Evolutionary conservation across 2,329 filamentous ascomycete species (phyloP).

Genomic region (Calonectria pseudoreteaudii): DNA sequence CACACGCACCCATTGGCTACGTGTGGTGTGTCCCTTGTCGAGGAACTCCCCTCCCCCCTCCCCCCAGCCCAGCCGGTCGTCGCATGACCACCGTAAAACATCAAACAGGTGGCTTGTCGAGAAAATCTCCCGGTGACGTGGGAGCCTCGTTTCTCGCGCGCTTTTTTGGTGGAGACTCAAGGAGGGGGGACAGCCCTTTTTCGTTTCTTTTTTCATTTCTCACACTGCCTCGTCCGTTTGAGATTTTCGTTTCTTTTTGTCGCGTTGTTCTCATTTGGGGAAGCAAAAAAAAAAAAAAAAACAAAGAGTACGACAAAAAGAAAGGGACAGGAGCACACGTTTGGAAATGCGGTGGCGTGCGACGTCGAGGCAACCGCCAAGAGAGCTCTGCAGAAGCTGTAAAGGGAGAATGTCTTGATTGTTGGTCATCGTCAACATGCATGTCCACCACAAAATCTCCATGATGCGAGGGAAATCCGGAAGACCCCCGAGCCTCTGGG

Average conservation of each 20-base stretch:
- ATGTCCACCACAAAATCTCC: neutral
- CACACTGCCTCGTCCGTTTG: neutral
- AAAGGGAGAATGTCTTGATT: neutral
- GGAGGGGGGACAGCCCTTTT: neutral
- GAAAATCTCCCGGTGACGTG: conserved; percentile 5
- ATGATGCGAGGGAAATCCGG: neutral
- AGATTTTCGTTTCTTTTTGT: neutral
- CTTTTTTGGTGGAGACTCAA: neutral
- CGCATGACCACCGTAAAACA: neutral
- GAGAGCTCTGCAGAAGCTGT: neutral
- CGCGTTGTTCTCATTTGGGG: neutral
- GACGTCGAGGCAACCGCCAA: neutral
- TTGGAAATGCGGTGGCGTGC: neutral
- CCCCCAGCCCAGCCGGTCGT: neutral
- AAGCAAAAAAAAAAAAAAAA: neutral
- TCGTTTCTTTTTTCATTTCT: neutral
- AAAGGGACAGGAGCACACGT: neutral
- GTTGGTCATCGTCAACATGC: neutral
- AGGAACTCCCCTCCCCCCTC: neutral
- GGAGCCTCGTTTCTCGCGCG: neutral
- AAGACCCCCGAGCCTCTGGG: neutral
- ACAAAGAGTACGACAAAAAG: neutral
- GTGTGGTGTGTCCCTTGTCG: neutral
- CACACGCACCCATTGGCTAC: neutral
- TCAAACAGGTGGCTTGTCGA: conserved; percentile 4